phyloP scores from a whole-genome alignment of 1,284 basidiomycete species.

The Boletus semigastroideus region DNA sequence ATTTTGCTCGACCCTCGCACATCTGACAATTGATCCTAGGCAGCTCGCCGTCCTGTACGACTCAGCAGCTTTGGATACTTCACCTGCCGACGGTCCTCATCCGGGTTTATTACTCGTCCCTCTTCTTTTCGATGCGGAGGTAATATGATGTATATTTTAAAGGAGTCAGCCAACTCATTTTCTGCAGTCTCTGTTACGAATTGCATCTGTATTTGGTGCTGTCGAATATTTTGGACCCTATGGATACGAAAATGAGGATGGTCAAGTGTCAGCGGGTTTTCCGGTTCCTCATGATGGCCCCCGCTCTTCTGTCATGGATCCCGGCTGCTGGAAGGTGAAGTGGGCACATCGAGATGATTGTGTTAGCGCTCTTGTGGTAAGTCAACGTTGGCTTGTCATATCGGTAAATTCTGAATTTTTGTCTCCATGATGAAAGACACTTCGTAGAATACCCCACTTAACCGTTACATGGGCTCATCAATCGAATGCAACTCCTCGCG shows the following conservation, averaged over 20 bases:
- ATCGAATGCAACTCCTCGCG: slow-evolving; percentile 23
- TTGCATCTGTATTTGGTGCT: slow-evolving; percentile 55
- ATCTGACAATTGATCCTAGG: slow-evolving; percentile 35
- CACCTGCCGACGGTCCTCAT: slow-evolving; percentile 22
- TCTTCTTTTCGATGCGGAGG: slow-evolving; percentile 57
- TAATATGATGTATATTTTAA: slow-evolving; percentile 27
- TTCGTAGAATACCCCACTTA: slow-evolving; percentile 66
- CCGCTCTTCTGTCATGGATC: slow-evolving; percentile 55
- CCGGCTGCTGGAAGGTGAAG: slow-evolving; percentile 69
- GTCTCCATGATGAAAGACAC: slow-evolving; percentile 43
- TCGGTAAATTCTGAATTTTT: slow-evolving; percentile 6
- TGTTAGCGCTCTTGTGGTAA: slow-evolving; percentile 65
- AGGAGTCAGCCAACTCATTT: slow-evolving; percentile 4
- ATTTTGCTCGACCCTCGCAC: background rate
- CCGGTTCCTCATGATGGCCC: slow-evolving; percentile 54
- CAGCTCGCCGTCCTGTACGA: slow-evolving; percentile 57
- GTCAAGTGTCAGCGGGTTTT: slow-evolving; percentile 27
- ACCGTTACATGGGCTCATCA: slow-evolving; percentile 79
- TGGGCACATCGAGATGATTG: slow-evolving; percentile 75
- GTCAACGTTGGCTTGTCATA: slow-evolving; percentile 12
- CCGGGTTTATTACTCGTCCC: slow-evolving; percentile 52
- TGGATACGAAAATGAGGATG: slow-evolving; percentile 17
- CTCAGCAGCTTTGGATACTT: slow-evolving; percentile 45
- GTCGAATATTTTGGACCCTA: slow-evolving; percentile 45
- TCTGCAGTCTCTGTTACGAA: slow-evolving; percentile 42